Conservation (phyloP, 116 monocot genomes). For the Cymodocea nodosa region DNA sequence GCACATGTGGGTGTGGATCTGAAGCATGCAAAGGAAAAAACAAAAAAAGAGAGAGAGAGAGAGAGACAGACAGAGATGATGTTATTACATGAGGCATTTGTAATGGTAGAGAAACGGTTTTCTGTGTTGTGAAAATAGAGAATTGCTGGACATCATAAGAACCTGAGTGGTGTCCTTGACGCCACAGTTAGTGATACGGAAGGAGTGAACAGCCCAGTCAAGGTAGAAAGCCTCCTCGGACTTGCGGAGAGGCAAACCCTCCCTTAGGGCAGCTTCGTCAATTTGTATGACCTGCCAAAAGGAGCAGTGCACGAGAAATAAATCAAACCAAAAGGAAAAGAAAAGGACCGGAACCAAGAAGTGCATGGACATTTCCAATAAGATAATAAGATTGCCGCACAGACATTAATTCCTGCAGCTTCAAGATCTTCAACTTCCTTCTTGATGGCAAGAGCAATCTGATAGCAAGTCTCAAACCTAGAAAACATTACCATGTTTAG, state of each 20-base stretch:
- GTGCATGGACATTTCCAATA: not conserved
- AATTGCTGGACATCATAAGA: not conserved
- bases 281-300: constrained; percentile 44
- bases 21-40: too few relatives aligned
- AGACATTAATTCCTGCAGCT: constrained; percentile 42
- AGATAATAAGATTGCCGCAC: constrained; percentile 3
- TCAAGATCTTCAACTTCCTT: constrained; percentile 63
- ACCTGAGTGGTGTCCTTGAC: constrained; percentile 60
- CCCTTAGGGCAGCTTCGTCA: constrained; percentile 54
- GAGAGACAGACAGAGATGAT: too few relatives aligned
- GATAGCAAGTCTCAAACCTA: constrained; percentile 62
- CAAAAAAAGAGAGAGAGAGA: not conserved
- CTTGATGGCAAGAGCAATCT: constrained; percentile 67
- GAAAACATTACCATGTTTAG: not conserved
- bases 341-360: not conserved
- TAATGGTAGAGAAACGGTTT: too few relatives aligned
- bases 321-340: not conserved
- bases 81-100: not conserved
- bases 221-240: constrained; percentile 44
- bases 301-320: not conserved
- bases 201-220: constrained; percentile 58
- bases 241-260: constrained; percentile 53
- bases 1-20: constrained; percentile 97
- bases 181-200: constrained; percentile 59
- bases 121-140: too few relatives aligned